These are phyloP conservation scores for Psophocarpus tetragonolobus DNA, from an alignment of 306 rosid species.

Conservation along the genomic window DNA sequence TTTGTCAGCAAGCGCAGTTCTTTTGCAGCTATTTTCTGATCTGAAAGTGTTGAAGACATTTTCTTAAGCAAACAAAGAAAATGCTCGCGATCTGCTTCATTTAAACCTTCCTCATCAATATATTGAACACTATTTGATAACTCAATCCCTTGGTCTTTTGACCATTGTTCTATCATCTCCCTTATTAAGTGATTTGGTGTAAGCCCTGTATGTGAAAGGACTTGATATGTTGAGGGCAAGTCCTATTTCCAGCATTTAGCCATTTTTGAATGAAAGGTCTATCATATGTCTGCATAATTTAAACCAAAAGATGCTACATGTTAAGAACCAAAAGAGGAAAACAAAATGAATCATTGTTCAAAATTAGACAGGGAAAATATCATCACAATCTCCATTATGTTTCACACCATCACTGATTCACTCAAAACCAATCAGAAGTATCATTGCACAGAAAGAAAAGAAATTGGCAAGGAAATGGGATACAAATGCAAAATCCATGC, in stretches of 20 bases:
- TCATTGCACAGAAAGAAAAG: slow-evolving; percentile 25
- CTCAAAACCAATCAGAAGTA: slow-evolving; percentile 28
- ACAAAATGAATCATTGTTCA: slow-evolving; percentile 14
- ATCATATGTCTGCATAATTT: slow-evolving; percentile 76
- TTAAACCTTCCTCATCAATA: slow-evolving; percentile 55
- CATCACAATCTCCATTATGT: not conserved
- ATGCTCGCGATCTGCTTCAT: slow-evolving; percentile 56
- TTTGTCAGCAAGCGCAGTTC: slow-evolving; percentile 85
- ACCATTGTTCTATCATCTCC: slow-evolving; percentile 76
- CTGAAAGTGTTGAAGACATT: slow-evolving; percentile 64
- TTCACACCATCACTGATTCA: slow-evolving; percentile 13
- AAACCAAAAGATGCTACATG: slow-evolving; percentile 20
- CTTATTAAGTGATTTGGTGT: slow-evolving; percentile 77
- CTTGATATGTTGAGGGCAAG: slow-evolving; percentile 84
- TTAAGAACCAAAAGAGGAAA: not conserved
- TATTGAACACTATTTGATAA: slow-evolving; percentile 50
- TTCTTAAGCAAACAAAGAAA: slow-evolving; percentile 67
- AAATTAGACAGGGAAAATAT: slow-evolving; percentile 9
- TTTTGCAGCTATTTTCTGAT: slow-evolving; percentile 78
- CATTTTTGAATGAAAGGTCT: slow-evolving; percentile 73
- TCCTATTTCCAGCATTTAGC: slow-evolving; percentile 78
- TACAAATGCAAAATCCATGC: not conserved
- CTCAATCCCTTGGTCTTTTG: slow-evolving; percentile 64
- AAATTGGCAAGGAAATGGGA: not conserved
- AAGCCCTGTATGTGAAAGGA: slow-evolving; percentile 75